Evolutionary conservation across 345 rosid species (phyloP).

Genomic region (Citrus unshiu): DNA sequence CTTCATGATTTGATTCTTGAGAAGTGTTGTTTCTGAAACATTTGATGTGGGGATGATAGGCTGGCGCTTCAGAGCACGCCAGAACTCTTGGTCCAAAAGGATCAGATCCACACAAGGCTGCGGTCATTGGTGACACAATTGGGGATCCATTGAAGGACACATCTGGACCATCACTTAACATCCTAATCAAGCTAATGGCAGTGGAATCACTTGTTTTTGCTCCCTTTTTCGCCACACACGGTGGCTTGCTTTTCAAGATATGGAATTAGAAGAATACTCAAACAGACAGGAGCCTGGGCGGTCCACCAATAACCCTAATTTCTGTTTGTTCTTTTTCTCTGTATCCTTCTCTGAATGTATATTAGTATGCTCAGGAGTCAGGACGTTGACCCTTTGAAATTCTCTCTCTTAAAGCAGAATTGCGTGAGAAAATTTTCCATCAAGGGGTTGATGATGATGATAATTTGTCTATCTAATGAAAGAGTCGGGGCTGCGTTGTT

Average conservation of each 20-base stretch:
- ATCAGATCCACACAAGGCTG: slow-evolving; percentile 95
- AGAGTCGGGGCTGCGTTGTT: slow-evolving; percentile 8
- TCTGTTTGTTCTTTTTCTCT: background rate
- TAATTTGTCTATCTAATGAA: slow-evolving; percentile 7
- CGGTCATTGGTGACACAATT: slow-evolving; percentile 90
- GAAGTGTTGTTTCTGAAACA: background rate
- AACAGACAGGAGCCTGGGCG: background rate
- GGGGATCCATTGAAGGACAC: slow-evolving; percentile 98
- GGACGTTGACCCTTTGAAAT: slow-evolving; percentile 13
- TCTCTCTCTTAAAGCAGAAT: slow-evolving; percentile 7
- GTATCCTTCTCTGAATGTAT: slow-evolving; percentile 11
- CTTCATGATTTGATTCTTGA: background rate
- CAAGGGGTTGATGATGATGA: slow-evolving; percentile 18
- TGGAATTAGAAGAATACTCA: slow-evolving; percentile 5
- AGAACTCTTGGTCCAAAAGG: slow-evolving; percentile 88
- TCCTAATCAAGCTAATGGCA: slow-evolving; percentile 96
- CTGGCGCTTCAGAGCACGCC: slow-evolving; percentile 92
- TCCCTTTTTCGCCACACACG: slow-evolving; percentile 94
- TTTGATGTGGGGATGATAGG: slow-evolving; percentile 31
- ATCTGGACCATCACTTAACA: slow-evolving; percentile 96
- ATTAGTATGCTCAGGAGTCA: slow-evolving; percentile 10
- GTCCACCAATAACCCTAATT: background rate
- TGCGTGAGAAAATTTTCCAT: slow-evolving; percentile 12
- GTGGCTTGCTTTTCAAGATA: slow-evolving; percentile 83
- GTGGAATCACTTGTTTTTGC: slow-evolving; percentile 96